phyloP scores from a whole-genome alignment of 257 asterid genomes.

The Misopates orontium region DNA sequence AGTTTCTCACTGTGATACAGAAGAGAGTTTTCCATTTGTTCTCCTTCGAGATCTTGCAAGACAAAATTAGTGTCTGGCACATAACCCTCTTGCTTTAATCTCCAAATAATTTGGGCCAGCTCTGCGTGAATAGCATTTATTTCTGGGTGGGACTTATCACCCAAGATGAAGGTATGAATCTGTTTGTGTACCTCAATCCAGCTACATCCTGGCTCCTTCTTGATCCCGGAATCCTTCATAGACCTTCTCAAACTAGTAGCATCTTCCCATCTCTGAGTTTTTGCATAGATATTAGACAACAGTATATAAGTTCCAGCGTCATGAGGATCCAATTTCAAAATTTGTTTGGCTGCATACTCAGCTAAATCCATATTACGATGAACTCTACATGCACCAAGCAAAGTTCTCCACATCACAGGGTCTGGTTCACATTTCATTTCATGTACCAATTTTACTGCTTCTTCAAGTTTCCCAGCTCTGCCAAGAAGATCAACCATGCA shows the following conservation, averaged over 20 bases:
- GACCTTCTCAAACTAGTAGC: slow-evolving; percentile 55
- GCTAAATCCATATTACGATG: slow-evolving; percentile 77
- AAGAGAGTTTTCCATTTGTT: slow-evolving; percentile 81
- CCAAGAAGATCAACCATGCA: slow-evolving; percentile 96
- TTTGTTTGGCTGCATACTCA: slow-evolving; percentile 74
- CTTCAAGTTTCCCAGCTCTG: slow-evolving; percentile 81
- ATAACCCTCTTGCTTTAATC: slow-evolving; percentile 70
- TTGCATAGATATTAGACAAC: slow-evolving; percentile 81
- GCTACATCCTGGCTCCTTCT: slow-evolving; percentile 96
- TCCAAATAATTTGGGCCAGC: slow-evolving; percentile 50
- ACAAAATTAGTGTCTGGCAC: slow-evolving; percentile 83
- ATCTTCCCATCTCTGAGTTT: slow-evolving; percentile 72
- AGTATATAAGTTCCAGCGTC: slow-evolving; percentile 77
- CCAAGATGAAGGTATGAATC: slow-evolving; percentile 75
- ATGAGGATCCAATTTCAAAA: slow-evolving; percentile 67
- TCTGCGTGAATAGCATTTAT: slow-evolving; percentile 46
- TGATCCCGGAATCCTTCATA: slow-evolving; percentile 66
- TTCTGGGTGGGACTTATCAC: slow-evolving; percentile 73
- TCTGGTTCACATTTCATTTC: slow-evolving; percentile 76
- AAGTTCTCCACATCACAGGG: slow-evolving; percentile 82
- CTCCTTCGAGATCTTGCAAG: slow-evolving; percentile 87
- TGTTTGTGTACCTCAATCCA: slow-evolving; percentile 77
- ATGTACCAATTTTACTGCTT: slow-evolving; percentile 61
- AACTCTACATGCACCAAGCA: slow-evolving; percentile 89
- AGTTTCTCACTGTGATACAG: slow-evolving; percentile 87